These are phyloP conservation scores for Neostapfia colusana DNA, from an alignment of 176 grass and related monocot species.

Conservation along the genomic window DNA sequence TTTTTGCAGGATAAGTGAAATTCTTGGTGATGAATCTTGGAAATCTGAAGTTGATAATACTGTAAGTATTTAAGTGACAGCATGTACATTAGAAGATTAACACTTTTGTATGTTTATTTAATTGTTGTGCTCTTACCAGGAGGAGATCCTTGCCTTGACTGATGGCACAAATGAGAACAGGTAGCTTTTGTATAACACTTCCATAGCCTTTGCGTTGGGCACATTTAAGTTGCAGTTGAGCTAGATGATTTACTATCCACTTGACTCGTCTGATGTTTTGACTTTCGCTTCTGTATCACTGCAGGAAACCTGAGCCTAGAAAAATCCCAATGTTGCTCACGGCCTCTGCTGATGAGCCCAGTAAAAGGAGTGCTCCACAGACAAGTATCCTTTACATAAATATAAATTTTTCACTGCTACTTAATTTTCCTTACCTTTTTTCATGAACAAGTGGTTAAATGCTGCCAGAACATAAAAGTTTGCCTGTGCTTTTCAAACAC, in stretches of 20 bases:
- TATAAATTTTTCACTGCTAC: constrained; percentile 13
- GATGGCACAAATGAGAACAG: constrained; percentile 64
- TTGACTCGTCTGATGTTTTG: constrained; percentile 20
- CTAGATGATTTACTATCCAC: constrained; percentile 24
- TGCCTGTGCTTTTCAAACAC: constrained; percentile 10
- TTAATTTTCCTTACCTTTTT: background rate
- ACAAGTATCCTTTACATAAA: constrained; percentile 54
- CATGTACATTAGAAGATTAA: constrained; percentile 3
- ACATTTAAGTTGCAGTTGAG: background rate
- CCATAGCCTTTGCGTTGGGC: constrained; percentile 13
- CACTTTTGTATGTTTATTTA: constrained; percentile 30
- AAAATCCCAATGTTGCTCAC: constrained; percentile 70
- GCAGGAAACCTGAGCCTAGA: constrained; percentile 62
- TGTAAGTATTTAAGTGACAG: constrained; percentile 58
- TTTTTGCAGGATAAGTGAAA: constrained; percentile 72
- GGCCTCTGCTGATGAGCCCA: constrained; percentile 54
- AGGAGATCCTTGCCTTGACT: constrained; percentile 70
- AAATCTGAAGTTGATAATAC: constrained; percentile 61
- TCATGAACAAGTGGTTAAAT: background rate
- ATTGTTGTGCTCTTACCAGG: constrained; percentile 56
- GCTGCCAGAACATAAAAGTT: background rate
- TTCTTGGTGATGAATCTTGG: constrained; percentile 63
- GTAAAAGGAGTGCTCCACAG: constrained; percentile 54
- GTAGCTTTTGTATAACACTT: constrained; percentile 27
- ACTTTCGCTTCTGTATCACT: constrained; percentile 17